Percentiles rank a stretch among this genome's conserved stretches.
These are phyloP conservation scores for Colletotrichum sp. DNA, from an alignment of 2,329 filamentous ascomycete species.

Conservation along the genomic window DNA sequence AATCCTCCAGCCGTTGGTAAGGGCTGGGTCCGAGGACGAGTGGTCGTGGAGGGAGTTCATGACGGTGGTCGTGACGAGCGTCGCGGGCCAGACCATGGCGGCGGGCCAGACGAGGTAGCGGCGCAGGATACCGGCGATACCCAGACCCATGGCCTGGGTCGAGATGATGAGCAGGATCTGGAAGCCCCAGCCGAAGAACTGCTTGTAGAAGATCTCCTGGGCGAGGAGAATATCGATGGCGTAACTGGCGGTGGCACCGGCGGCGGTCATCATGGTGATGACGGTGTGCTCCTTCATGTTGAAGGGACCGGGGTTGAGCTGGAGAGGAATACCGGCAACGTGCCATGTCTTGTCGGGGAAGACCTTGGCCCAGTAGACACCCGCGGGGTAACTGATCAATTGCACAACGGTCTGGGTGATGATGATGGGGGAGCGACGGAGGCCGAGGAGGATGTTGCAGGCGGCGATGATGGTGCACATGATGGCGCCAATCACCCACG, in stretches of 20 bases:
- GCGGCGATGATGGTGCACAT: slow-evolving; percentile 63
- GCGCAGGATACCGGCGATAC: slow-evolving; percentile 58
- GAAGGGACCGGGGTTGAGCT: slow-evolving; percentile 46
- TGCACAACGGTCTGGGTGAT: slow-evolving; percentile 62
- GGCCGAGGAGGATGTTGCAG: slow-evolving; percentile 58
- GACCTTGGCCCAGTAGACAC: slow-evolving; percentile 34
- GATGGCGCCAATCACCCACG: slow-evolving; percentile 62
- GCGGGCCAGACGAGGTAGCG: slow-evolving; percentile 60
- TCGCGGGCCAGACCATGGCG: slow-evolving; percentile 63
- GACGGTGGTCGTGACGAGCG: slow-evolving; percentile 57
- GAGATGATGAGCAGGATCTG: slow-evolving; percentile 59
- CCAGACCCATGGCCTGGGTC: slow-evolving; percentile 62
- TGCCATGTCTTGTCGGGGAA: slow-evolving; percentile 34
- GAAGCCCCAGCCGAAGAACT: slow-evolving; percentile 54
- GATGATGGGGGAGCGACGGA: slow-evolving; percentile 54
- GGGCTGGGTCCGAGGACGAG: slow-evolving; percentile 49
- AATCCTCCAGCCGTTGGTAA: slow-evolving; percentile 65
- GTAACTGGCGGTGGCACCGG: slow-evolving; percentile 37
- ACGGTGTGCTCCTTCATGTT: slow-evolving; percentile 55
- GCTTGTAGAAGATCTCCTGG: slow-evolving; percentile 53
- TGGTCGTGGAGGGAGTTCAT: slow-evolving; percentile 54
- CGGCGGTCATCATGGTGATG: slow-evolving; percentile 51
- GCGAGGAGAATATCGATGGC: slow-evolving; percentile 46
- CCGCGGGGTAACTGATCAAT: slow-evolving; percentile 57
- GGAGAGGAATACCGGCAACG: slow-evolving; percentile 34